Evolutionary conservation across 1,284 basidiomycete species (phyloP).

Genomic region (Microbotryum saponariae): DNA sequence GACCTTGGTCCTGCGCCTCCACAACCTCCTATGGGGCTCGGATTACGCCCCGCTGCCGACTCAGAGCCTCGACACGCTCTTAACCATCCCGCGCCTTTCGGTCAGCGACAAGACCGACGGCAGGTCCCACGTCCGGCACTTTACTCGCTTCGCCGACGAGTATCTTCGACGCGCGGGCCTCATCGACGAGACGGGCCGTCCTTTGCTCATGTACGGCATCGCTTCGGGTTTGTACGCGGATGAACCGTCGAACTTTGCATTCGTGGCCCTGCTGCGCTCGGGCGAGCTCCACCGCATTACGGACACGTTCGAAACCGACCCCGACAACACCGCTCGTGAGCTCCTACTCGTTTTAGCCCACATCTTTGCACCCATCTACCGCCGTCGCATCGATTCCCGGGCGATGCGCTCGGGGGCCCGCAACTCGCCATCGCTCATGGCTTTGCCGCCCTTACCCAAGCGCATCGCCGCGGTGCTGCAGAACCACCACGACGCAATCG

Average conservation of each 20-base stretch:
- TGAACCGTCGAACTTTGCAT: conserved; percentile 60
- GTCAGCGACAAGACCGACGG: conserved; percentile 47
- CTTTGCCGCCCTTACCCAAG: conserved; percentile 50
- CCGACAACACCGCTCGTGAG: conserved; percentile 47
- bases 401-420: conserved; percentile 43
- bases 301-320: conserved; percentile 38
- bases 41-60: conserved; percentile 48
- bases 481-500: conserved; percentile 50
- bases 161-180: conserved; percentile 55
- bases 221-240: conserved; percentile 50
- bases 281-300: conserved; percentile 57
- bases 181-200: conserved; percentile 49
- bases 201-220: conserved; percentile 48
- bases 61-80: conserved; percentile 49
- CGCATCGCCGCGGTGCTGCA: conserved; percentile 45
- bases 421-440: conserved; percentile 52
- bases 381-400: conserved; percentile 47
- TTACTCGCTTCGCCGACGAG: conserved; percentile 61
- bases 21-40: conserved; percentile 58
- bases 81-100: conserved; percentile 53
- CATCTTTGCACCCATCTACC: conserved; percentile 53
- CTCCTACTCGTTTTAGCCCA: conserved; percentile 53
- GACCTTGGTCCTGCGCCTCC: conserved; percentile 55
- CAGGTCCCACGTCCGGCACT: conserved; percentile 54
- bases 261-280: conserved; percentile 52